Evolutionary conservation across 2,329 filamentous ascomycete genomes (phyloP).

Genomic region (Aphanoascus verrucosus): DNA sequence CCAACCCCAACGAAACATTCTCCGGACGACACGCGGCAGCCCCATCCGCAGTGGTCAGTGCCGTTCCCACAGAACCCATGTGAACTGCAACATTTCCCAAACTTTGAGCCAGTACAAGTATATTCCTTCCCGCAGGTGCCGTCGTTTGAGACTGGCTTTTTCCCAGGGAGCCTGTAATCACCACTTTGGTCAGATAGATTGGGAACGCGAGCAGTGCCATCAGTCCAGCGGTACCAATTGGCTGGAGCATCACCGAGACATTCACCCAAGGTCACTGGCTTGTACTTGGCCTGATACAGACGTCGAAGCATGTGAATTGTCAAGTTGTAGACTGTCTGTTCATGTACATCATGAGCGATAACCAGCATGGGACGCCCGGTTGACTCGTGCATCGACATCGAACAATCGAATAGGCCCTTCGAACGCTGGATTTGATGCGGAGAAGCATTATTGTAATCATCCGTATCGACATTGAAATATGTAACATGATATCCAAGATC

Average conservation of each 20-base stretch:
- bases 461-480: constrained; percentile 39
- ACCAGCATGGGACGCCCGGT: constrained; percentile 30
- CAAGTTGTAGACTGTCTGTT: constrained; percentile 35
- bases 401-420: constrained; percentile 32
- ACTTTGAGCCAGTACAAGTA: constrained; percentile 27
- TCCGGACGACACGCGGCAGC: constrained; percentile 25
- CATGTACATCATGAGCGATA: constrained; percentile 36
- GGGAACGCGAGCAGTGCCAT: neutral
- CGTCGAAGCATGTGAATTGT: constrained; percentile 32
- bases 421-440: constrained; percentile 30
- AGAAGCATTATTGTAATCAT: constrained; percentile 36
- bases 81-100: constrained; percentile 27
- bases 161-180: constrained; percentile 3
- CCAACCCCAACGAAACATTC: constrained; percentile 17
- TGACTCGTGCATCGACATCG: constrained; percentile 21
- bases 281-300: constrained; percentile 25
- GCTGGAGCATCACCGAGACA: constrained; percentile 32
- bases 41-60: constrained; percentile 23
- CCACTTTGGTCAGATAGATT: neutral
- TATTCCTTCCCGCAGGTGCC: constrained; percentile 28
- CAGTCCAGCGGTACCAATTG: constrained; percentile 31
- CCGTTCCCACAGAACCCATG: constrained; percentile 25
- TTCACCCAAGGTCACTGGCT: constrained; percentile 36
- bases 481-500: constrained; percentile 42
- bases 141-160: constrained; percentile 21